Evolutionary conservation across 768 basidiomycete genomes (phyloP).

Genomic region (Auricularia auricula-judae): DNA sequence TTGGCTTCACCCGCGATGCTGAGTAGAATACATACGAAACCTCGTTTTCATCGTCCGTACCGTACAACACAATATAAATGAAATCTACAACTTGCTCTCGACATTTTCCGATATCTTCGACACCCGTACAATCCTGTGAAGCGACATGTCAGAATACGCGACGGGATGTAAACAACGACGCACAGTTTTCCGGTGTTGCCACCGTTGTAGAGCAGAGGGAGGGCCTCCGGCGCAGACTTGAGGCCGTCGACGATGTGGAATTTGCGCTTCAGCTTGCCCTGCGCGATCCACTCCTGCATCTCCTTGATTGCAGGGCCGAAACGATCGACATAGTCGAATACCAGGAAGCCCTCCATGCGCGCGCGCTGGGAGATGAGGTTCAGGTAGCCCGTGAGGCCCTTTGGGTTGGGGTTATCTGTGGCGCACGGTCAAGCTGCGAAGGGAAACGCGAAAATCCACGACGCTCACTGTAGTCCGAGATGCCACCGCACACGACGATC

Average conservation of each 20-base stretch:
- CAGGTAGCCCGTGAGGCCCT: slow-evolving; percentile 55
- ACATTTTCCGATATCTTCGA: background rate
- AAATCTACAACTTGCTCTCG: background rate
- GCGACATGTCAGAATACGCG: background rate
- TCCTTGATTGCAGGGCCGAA: slow-evolving; percentile 49
- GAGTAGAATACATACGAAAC: too few species aligned
- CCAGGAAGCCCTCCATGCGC: slow-evolving; percentile 73
- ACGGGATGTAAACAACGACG: slow-evolving; percentile 7
- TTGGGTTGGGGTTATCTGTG: slow-evolving; percentile 48
- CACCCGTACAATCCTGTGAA: background rate
- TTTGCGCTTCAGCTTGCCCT: slow-evolving; percentile 66
- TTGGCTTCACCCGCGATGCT: too few species aligned
- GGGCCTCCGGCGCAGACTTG: slow-evolving; percentile 58
- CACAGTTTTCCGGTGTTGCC: slow-evolving; percentile 71
- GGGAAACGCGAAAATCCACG: background rate
- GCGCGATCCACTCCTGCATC: slow-evolving; percentile 43
- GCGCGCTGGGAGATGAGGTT: slow-evolving; percentile 69
- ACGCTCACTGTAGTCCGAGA: slow-evolving; percentile 67
- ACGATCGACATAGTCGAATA: slow-evolving; percentile 65
- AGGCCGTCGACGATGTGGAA: slow-evolving; percentile 73
- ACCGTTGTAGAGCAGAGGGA: slow-evolving; percentile 63
- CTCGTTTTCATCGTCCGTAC: too few species aligned
- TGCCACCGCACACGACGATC: slow-evolving; percentile 76
- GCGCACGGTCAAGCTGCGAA: background rate
- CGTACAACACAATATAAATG: too few species aligned